Base-by-base conservation (phyloP, 148 eudicot species). In the Fagopyrum tataricum region DNA sequence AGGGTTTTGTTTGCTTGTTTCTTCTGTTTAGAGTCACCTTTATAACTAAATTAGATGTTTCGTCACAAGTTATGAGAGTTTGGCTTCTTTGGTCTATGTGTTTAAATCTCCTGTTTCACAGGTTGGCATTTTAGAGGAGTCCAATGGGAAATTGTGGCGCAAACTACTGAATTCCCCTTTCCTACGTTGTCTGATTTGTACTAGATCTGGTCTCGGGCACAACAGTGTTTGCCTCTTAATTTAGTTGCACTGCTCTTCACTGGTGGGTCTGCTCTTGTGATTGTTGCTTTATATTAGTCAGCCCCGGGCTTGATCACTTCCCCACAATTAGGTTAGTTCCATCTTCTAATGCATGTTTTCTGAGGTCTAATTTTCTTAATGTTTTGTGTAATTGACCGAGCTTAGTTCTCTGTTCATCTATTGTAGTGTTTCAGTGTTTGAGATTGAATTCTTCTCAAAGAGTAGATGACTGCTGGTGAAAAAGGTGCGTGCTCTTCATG, bases 401-500 rank as follows among this genome's bases (percentile, higher is more conserved):
- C 18, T 31, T 64, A 31, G 68, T 4, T 64, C 43, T 31, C n/a
- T 31, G 8, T 37, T 64, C 9, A 31, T 31, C 37, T 31, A 31
- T 31, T 31, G 37, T 13, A 6, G 62, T 56, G 41, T 40, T 61
- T 61, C n/a, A 9, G 68, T 5, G n/a, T 64, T 64, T 64, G 10
- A 15, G 37, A 37, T 37, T 64, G 44, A 64, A 15, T 64, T 64
- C 12, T 64, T 17, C 6, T 62, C 15, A 37, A 31, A 62, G 68
- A 69, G 52, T 18, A 69, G 51, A 83, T 85, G 82, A 73, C 69
- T 62, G 68, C 62, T 40, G 52, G 20, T 23, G 73, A 49, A 21
- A 70, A 75, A 41, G 74, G 67, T 47, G 70, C 56, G 66, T 41
- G 74, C 76, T 62, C 76, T 8, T 5, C 20, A 7, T 87, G 90